These are phyloP conservation scores for Hymenoscyphus albidus DNA, from an alignment of 2,329 filamentous ascomycete species.

Conservation along the genomic window DNA sequence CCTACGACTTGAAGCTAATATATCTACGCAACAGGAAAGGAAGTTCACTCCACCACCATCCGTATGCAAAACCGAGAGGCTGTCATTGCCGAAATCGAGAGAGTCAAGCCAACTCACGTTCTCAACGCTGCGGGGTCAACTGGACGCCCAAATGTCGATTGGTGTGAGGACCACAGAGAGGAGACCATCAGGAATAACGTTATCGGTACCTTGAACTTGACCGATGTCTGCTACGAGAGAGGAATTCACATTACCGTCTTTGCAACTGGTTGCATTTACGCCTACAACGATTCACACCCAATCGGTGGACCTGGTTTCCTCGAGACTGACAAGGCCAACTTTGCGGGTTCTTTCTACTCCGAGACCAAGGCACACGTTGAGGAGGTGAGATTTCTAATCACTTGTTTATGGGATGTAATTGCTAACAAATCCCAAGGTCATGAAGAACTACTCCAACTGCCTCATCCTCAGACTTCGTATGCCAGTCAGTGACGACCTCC, in stretches of 20 bases:
- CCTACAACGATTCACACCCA: slow-evolving; percentile 58
- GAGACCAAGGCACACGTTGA: slow-evolving; percentile 63
- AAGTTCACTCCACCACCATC: slow-evolving; percentile 56
- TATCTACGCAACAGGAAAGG: slow-evolving; percentile 42
- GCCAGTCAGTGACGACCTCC: slow-evolving; percentile 65
- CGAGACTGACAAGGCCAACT: slow-evolving; percentile 62
- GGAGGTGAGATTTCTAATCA: slow-evolving; percentile 43
- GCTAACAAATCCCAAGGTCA: slow-evolving; percentile 43
- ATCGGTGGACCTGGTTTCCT: slow-evolving; percentile 57
- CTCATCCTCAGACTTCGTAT: slow-evolving; percentile 65
- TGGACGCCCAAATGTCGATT: slow-evolving; percentile 65
- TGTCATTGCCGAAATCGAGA: slow-evolving; percentile 53
- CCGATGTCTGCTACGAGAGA: slow-evolving; percentile 56
- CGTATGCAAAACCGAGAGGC: slow-evolving; percentile 61
- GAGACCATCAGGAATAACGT: slow-evolving; percentile 65
- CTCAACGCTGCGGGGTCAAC: slow-evolving; percentile 64
- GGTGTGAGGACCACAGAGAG: slow-evolving; percentile 67
- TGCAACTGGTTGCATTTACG: slow-evolving; percentile 65
- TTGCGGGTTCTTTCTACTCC: slow-evolving; percentile 65
- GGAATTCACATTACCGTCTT: slow-evolving; percentile 62
- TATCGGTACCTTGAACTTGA: slow-evolving; percentile 60
- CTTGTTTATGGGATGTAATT: background rate
- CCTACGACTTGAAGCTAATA: slow-evolving; percentile 2
- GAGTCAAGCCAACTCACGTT: slow-evolving; percentile 61
- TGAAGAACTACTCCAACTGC: slow-evolving; percentile 58